Percentiles rank a stretch among this genome's conserved stretches.
Evolutionary conservation across 768 basidiomycete species (phyloP).

Genomic region (Mycena venus): DNA sequence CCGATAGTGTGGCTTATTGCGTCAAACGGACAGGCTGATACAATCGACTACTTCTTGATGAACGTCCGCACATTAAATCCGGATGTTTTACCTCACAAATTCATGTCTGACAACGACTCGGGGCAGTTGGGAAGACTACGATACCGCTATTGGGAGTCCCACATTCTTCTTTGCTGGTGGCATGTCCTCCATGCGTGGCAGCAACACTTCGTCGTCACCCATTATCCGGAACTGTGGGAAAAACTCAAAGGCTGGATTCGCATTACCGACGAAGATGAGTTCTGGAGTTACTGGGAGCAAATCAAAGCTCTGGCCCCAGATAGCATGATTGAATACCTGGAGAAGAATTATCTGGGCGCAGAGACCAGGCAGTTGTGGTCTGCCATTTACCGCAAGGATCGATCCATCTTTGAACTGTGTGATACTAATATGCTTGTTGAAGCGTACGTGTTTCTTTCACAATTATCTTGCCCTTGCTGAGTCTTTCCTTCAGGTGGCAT

Average conservation of each 20-base stretch:
- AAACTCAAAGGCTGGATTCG: slow-evolving; percentile 38
- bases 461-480: background rate
- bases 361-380: slow-evolving; percentile 37
- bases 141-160: background rate
- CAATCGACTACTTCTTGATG: slow-evolving; percentile 32
- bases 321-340: slow-evolving; percentile 35
- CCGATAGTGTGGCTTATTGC: slow-evolving; percentile 37
- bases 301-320: slow-evolving; percentile 24
- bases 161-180: slow-evolving; percentile 44
- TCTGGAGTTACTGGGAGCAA: slow-evolving; percentile 29
- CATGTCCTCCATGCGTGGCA: slow-evolving; percentile 48
- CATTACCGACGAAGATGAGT: slow-evolving; percentile 30
- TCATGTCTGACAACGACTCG: slow-evolving; percentile 19
- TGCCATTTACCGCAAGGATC: slow-evolving; percentile 29
- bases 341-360: slow-evolving; percentile 28
- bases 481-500: slow-evolving; percentile 35
- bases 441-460: slow-evolving; percentile 9
- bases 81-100: background rate
- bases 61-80: background rate
- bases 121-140: background rate
- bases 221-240: slow-evolving; percentile 36
- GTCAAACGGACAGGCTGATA: slow-evolving; percentile 32
- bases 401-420: slow-evolving; percentile 24
- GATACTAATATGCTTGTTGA: slow-evolving; percentile 48
- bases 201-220: slow-evolving; percentile 34